Conservation (phyloP, 495 filamentous ascomycete genomes). For the Jackrogersella multiformis region DNA sequence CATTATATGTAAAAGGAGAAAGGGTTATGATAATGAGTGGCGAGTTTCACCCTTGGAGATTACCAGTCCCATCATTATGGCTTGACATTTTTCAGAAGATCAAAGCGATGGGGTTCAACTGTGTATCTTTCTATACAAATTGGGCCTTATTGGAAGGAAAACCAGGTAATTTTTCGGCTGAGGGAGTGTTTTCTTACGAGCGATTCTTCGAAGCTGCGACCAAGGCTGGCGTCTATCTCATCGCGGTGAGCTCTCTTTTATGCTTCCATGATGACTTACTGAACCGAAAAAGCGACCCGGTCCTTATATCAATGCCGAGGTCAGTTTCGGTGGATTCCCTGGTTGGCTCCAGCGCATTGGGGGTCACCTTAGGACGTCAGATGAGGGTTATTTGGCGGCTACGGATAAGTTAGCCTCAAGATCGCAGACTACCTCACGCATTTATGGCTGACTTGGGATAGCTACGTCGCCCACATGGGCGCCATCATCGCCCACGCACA, state of each 20-base stretch:
- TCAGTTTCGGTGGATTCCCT: slow-evolving; percentile 45
- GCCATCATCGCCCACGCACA: slow-evolving; percentile 74
- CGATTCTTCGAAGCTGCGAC: slow-evolving; percentile 77
- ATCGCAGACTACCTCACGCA: neutral
- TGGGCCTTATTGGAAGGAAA: slow-evolving; percentile 83
- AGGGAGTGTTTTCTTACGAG: slow-evolving; percentile 73
- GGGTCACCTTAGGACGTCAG: slow-evolving; percentile 66
- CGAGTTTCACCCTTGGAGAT: slow-evolving; percentile 77
- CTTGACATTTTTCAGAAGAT: slow-evolving; percentile 83
- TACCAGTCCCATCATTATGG: slow-evolving; percentile 76
- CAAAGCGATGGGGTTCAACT: slow-evolving; percentile 78
- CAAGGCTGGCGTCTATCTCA: slow-evolving; percentile 75
- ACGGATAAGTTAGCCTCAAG: slow-evolving; percentile 61
- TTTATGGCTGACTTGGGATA: slow-evolving; percentile 8
- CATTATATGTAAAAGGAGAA: slow-evolving; percentile 75
- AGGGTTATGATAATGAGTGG: slow-evolving; percentile 76
- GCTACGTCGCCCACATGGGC: slow-evolving; percentile 63
- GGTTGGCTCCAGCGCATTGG: slow-evolving; percentile 67
- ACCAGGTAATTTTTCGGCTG: slow-evolving; percentile 70
- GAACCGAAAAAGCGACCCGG: slow-evolving; percentile 67
- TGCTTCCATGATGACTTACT: slow-evolving; percentile 71
- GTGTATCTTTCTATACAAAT: slow-evolving; percentile 76
- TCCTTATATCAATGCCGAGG: slow-evolving; percentile 66
- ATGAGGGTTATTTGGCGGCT: slow-evolving; percentile 68
- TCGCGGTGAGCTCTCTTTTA: slow-evolving; percentile 77